These are phyloP conservation scores for Fusarium palustre DNA, from an alignment of 2,329 filamentous ascomycete species.

Conservation along the genomic window DNA sequence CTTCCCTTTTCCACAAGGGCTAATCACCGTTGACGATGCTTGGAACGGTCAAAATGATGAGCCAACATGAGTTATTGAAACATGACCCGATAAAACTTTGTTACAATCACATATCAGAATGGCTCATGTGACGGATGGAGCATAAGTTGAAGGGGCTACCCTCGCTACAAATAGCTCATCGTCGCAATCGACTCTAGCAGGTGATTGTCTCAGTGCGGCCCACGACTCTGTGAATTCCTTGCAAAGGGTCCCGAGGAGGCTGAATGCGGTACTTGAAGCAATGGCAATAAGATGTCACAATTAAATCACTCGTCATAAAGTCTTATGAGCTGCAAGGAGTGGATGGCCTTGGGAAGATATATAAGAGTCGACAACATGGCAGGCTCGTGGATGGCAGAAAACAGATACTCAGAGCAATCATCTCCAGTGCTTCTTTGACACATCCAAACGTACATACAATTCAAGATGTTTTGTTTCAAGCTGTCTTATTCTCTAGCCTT, in stretches of 20 bases:
- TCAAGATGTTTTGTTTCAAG: slow-evolving; percentile 37
- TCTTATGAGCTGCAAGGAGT: slow-evolving; percentile 26
- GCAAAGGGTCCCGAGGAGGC: slow-evolving; percentile 20
- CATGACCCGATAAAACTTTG: slow-evolving; percentile 4
- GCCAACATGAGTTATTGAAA: slow-evolving; percentile 22
- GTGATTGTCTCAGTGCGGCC: slow-evolving; percentile 35
- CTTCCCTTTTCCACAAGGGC: slow-evolving; percentile 18
- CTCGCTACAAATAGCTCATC: slow-evolving; percentile 16
- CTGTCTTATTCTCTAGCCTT: slow-evolving; percentile 37
- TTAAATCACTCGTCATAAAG: slow-evolving; percentile 29
- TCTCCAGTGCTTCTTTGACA: neutral
- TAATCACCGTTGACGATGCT: slow-evolving; percentile 15
- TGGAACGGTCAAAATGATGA: slow-evolving; percentile 9
- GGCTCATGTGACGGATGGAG: slow-evolving; percentile 16
- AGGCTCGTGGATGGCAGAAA: slow-evolving; percentile 7
- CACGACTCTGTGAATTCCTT: slow-evolving; percentile 29
- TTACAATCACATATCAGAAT: neutral
- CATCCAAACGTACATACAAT: neutral
- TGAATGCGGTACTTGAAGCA: slow-evolving; percentile 25
- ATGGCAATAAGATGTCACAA: neutral
- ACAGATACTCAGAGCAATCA: slow-evolving; percentile 11
- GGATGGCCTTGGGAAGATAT: slow-evolving; percentile 18
- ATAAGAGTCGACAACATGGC: slow-evolving; percentile 24
- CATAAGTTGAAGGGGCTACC: slow-evolving; percentile 41
- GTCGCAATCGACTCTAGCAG: slow-evolving; percentile 25